Conservation (phyloP, 2,329 filamentous ascomycete species). For the Aspergillus sp. region DNA sequence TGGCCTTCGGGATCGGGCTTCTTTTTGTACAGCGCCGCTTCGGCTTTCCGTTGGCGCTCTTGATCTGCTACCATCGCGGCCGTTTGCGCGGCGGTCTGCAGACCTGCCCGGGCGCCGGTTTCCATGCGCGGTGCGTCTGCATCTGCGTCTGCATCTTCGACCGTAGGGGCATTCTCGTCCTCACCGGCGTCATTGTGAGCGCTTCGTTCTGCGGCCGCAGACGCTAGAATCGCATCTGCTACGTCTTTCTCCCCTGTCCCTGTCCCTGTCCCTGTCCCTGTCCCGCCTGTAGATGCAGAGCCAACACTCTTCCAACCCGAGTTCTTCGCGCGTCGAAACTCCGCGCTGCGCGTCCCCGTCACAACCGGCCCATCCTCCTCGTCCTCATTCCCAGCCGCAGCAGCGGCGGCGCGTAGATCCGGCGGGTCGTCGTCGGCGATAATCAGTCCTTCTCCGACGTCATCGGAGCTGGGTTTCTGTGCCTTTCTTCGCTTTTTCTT, state of each 20-base stretch:
- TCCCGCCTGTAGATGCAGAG: no score
- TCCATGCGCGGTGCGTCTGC: slow-evolving; percentile 58
- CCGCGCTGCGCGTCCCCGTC: slow-evolving; percentile 20
- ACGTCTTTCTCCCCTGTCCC: slow-evolving; percentile 50
- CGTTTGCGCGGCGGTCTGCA: slow-evolving; percentile 77
- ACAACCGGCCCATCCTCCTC: slow-evolving; percentile 32
- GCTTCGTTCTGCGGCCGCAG: slow-evolving; percentile 58
- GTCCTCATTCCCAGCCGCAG: slow-evolving; percentile 24
- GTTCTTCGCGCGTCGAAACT: slow-evolving; percentile 67
- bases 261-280: slow-evolving; percentile 17
- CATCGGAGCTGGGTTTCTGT: slow-evolving; percentile 33
- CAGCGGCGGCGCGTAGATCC: slow-evolving; percentile 21
- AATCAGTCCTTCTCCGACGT: slow-evolving; percentile 33
- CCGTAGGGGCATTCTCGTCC: slow-evolving; percentile 41
- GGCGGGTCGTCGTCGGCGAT: slow-evolving; percentile 37
- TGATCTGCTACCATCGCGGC: slow-evolving; percentile 59
- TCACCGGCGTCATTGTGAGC: slow-evolving; percentile 38
- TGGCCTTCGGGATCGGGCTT: slow-evolving; percentile 39
- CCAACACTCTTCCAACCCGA: slow-evolving; percentile 71
- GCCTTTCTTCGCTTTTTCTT: slow-evolving; percentile 52
- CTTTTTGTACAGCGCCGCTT: slow-evolving; percentile 36
- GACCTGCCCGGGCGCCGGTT: slow-evolving; percentile 74
- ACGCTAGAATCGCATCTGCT: slow-evolving; percentile 70
- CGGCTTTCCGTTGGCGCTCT: slow-evolving; percentile 46
- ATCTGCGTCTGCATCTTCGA: slow-evolving; percentile 31